Percentiles rank a stretch among this genome's conserved stretches.
Evolutionary conservation across 176 grass and related monocot genomes (phyloP).

Genomic region (Oryza glaberrima): DNA sequence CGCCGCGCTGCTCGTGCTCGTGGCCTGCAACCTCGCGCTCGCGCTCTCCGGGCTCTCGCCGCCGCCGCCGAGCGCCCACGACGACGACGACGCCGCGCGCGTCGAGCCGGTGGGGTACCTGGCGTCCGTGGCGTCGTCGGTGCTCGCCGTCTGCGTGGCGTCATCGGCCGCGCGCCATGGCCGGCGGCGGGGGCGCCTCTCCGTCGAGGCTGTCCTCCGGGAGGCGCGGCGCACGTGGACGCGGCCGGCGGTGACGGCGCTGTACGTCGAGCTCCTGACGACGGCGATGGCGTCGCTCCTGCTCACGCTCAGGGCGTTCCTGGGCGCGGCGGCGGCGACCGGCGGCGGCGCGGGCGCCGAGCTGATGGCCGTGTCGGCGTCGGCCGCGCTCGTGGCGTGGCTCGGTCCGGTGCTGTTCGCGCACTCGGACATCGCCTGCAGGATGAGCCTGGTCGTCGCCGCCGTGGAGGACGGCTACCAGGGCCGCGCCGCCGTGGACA

Average conservation of each 20-base stretch:
- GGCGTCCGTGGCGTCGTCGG: not conserved
- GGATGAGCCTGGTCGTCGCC: conserved; percentile 41
- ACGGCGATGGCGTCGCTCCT: conserved; percentile 44
- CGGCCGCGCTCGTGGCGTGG: conserved; percentile 36
- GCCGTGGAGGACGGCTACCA: conserved; percentile 23
- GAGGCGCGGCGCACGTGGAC: conserved; percentile 40
- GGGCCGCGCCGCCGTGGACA: conserved; percentile 34
- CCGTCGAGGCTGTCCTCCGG: not conserved
- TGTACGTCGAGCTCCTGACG: conserved; percentile 53
- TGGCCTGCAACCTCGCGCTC: conserved; percentile 1
- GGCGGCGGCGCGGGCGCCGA: not conserved
- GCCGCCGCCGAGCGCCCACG: not conserved
- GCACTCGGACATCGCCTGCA: conserved; percentile 57
- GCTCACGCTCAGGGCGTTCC: conserved; percentile 37
- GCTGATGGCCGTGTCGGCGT: conserved; percentile 10
- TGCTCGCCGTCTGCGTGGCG: conserved; percentile 17
- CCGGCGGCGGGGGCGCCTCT: not conserved
- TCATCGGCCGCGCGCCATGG: not conserved
- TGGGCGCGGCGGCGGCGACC: not conserved
- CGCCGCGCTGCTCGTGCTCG: conserved; percentile 38
- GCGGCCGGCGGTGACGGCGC: conserved; percentile 34
- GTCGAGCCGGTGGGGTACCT: conserved; percentile 21
- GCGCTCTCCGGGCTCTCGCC: not conserved
- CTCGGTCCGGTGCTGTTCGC: conserved; percentile 45
- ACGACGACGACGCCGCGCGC: not conserved